Percentiles rank a stretch among this genome's conserved stretches.
Evolutionary conservation across 2,329 filamentous ascomycete species (phyloP).

Genomic region (Dissoconium aciculare): DNA sequence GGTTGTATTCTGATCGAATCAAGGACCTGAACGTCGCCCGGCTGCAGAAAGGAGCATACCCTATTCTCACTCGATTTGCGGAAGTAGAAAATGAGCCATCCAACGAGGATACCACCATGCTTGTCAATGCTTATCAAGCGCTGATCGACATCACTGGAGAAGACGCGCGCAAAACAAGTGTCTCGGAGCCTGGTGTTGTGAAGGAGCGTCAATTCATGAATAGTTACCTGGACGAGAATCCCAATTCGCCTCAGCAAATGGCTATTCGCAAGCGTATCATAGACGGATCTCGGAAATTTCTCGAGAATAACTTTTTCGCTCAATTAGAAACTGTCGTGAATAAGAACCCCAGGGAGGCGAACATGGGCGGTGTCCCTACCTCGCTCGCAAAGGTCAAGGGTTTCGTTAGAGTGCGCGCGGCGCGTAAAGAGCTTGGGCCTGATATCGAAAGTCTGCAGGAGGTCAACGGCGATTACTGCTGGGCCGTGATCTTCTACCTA

Average conservation of each 20-base stretch:
- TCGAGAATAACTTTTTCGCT: conserved; percentile 67
- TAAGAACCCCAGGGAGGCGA: conserved; percentile 76
- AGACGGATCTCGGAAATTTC: conserved; percentile 59
- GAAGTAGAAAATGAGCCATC: conserved; percentile 56
- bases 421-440: conserved; percentile 68
- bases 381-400: conserved; percentile 82
- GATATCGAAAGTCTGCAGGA: conserved; percentile 60
- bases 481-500: conserved; percentile 88
- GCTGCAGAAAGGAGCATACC: conserved; percentile 50
- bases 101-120: conserved; percentile 45
- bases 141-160: conserved; percentile 68
- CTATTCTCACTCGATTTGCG: conserved; percentile 61
- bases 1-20: conserved; percentile 63
- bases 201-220: conserved; percentile 61
- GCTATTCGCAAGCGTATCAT: conserved; percentile 66
- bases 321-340: conserved; percentile 64
- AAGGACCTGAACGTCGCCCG: conserved; percentile 63
- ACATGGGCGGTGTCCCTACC: conserved; percentile 76
- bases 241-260: conserved; percentile 48
- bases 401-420: conserved; percentile 68
- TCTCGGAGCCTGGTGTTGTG: conserved; percentile 48
- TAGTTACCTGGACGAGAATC: conserved; percentile 62
- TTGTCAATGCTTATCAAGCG: conserved; percentile 70
- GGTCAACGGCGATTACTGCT: conserved; percentile 64
- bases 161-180: conserved; percentile 43